Evolutionary conservation across 2,329 filamentous ascomycete species (phyloP).

Genomic region (Penicillium decumbens): DNA sequence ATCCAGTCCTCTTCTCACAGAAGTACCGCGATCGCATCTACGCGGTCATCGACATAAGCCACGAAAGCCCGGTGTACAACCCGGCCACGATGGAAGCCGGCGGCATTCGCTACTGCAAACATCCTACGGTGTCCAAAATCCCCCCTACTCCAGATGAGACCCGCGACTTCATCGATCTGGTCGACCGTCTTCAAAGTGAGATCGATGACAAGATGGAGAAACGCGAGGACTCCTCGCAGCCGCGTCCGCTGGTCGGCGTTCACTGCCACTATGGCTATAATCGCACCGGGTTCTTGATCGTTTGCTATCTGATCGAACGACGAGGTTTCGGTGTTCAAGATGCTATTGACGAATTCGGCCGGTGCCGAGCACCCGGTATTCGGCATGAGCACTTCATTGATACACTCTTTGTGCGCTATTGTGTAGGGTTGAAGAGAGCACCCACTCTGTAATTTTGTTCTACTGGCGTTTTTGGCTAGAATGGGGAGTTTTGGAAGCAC

Average conservation of each 20-base stretch:
- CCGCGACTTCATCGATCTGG: constrained; percentile 54
- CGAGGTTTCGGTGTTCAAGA: constrained; percentile 66
- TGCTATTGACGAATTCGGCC: constrained; percentile 73
- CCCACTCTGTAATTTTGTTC: constrained; percentile 33
- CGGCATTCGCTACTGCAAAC: constrained; percentile 73
- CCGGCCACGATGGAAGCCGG: constrained; percentile 63
- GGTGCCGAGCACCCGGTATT: constrained; percentile 72
- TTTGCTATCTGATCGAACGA: constrained; percentile 82
- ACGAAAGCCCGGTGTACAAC: constrained; percentile 86
- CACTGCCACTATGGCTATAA: constrained; percentile 98
- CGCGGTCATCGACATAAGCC: constrained; percentile 83
- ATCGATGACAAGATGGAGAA: constrained; percentile 48
- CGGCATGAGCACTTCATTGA: constrained; percentile 86
- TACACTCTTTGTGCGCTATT: constrained; percentile 74
- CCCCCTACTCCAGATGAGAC: constrained; percentile 65
- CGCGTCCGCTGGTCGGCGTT: constrained; percentile 62
- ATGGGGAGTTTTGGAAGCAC: constrained; percentile 2
- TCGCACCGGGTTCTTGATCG: constrained; percentile 84
- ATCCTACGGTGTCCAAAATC: constrained; percentile 86
- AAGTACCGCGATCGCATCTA: constrained; percentile 64
- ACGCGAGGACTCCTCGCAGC: constrained; percentile 37
- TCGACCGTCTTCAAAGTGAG: constrained; percentile 56
- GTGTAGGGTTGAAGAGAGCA: constrained; percentile 46
- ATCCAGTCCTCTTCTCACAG: constrained; percentile 65
- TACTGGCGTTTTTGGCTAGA: constrained; percentile 12